Conservation (phyloP, 2,329 filamentous ascomycete genomes). For the Diaporthe velutina region DNA sequence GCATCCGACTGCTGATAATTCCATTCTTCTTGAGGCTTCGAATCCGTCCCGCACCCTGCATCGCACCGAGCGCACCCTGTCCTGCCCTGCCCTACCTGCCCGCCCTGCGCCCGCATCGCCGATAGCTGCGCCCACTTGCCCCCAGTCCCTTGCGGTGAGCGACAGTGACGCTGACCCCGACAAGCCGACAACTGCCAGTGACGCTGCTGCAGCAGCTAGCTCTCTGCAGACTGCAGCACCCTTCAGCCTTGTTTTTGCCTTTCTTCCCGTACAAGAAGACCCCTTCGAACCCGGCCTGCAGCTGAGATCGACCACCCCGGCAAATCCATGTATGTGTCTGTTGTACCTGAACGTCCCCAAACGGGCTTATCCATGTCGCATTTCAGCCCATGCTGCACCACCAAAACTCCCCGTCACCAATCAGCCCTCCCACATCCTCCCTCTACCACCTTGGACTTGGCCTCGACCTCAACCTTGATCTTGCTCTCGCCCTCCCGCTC, state of each 20-base stretch:
- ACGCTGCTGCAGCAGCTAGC: slow-evolving; percentile 29
- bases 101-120: slow-evolving; percentile 23
- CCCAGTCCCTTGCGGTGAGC: slow-evolving; percentile 8
- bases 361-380: slow-evolving; percentile 28
- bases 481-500: slow-evolving; percentile 4
- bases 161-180: not conserved
- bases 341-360: slow-evolving; percentile 22
- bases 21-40: slow-evolving; percentile 29
- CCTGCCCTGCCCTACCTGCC: not conserved
- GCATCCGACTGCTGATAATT: slow-evolving; percentile 30
- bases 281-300: slow-evolving; percentile 20
- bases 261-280: slow-evolving; percentile 18
- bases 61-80: not conserved
- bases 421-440: slow-evolving; percentile 27
- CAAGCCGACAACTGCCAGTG: slow-evolving; percentile 13
- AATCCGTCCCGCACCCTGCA: slow-evolving; percentile 2
- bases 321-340: slow-evolving; percentile 16
- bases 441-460: not conserved
- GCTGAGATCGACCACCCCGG: slow-evolving; percentile 33
- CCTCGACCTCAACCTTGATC: slow-evolving; percentile 15
- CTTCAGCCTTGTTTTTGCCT: slow-evolving; percentile 26
- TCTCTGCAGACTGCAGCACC: slow-evolving; percentile 13
- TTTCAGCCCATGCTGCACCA: slow-evolving; percentile 31
- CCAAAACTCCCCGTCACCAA: slow-evolving; percentile 26
- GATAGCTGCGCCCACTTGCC: slow-evolving; percentile 22